These are phyloP conservation scores for Zygosaccharomyces pseudobailii DNA, from an alignment of 1,139 yeast species.

Conservation along the genomic window DNA sequence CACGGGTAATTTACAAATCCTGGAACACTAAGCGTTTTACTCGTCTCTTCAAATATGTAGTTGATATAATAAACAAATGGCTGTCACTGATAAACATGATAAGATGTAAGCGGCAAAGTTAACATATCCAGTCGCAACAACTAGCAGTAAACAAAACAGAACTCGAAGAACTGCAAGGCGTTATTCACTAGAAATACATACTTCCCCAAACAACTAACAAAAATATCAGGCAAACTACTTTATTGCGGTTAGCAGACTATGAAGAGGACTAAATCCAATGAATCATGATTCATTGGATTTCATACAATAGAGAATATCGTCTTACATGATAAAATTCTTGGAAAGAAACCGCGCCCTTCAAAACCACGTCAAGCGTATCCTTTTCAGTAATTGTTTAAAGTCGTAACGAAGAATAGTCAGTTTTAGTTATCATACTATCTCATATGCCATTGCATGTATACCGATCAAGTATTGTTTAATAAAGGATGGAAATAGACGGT, in stretches of 20 bases:
- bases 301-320: neutral
- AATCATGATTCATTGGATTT: neutral
- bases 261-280: neutral
- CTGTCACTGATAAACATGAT: neutral
- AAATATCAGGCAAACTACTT: too few species aligned
- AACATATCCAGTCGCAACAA: neutral
- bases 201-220: too few species aligned
- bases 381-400: neutral
- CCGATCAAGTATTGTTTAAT: neutral
- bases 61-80: neutral
- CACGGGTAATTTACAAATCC: slow-evolving; percentile 91
- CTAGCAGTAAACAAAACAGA: too few species aligned
- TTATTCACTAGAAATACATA: too few species aligned
- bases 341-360: neutral
- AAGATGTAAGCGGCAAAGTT: neutral
- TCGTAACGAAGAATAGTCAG: neutral
- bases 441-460: neutral
- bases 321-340: neutral
- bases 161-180: too few species aligned
- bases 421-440: neutral
- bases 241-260: too few species aligned
- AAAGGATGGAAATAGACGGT: slow-evolving; percentile 31
- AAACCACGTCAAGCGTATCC: neutral
- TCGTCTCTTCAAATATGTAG: neutral
- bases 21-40: slow-evolving; percentile 63